Conservation (phyloP, 768 basidiomycete genomes). For the Imleria badia region DNA sequence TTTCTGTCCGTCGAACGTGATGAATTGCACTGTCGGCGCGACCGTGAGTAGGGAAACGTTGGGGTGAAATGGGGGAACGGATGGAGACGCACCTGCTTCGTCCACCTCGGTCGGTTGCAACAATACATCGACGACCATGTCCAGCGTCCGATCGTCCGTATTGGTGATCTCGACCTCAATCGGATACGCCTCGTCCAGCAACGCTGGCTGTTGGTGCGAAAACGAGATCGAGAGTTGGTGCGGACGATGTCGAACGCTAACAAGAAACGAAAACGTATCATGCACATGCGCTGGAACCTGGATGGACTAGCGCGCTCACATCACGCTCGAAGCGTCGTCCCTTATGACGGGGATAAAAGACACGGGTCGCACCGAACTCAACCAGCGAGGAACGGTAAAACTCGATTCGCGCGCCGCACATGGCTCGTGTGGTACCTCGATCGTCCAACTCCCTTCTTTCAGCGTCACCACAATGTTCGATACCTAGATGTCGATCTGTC, state of each 20-base stretch:
- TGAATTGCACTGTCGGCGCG: conserved; percentile 49
- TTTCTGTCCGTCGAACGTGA: conserved; percentile 59
- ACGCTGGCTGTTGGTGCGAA: conserved; percentile 65
- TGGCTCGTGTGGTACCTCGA: conserved; percentile 59
- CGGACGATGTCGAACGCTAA: conserved; percentile 61
- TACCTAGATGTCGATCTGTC: conserved; percentile 19
- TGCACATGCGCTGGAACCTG: not conserved
- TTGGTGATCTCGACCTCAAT: conserved; percentile 72
- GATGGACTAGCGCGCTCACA: conserved; percentile 37
- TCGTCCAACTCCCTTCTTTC: conserved; percentile 61
- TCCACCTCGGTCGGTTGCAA: conserved; percentile 81
- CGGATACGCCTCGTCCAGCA: conserved; percentile 78
- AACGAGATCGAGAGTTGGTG: conserved; percentile 58
- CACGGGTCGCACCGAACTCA: conserved; percentile 53
- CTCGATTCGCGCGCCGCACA: conserved; percentile 36
- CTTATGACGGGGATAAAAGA: conserved; percentile 53
- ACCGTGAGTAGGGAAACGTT: not conserved
- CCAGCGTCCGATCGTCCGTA: conserved; percentile 67
- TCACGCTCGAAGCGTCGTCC: conserved; percentile 44
- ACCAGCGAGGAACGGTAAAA: conserved; percentile 46
- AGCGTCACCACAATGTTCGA: conserved; percentile 53
- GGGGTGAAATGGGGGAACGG: not conserved
- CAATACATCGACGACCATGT: conserved; percentile 69
- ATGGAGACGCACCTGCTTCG: conserved; percentile 54
- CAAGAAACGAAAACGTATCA: not conserved